Evolutionary conservation across 2,329 filamentous ascomycete genomes (phyloP).

Genomic region (Plenodomus lindquistii): DNA sequence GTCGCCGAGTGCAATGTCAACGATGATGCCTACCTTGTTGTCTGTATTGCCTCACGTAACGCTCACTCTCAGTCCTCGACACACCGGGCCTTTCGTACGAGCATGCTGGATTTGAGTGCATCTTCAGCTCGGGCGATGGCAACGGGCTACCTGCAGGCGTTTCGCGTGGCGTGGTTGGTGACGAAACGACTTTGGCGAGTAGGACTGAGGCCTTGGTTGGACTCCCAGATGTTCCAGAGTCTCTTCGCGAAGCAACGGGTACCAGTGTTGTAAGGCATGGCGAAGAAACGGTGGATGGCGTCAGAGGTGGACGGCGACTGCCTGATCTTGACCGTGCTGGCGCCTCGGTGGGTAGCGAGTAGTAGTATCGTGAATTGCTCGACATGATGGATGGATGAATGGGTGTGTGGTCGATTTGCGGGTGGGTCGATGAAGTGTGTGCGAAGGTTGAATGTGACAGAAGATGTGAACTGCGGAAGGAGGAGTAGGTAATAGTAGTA

Average conservation of each 20-base stretch:
- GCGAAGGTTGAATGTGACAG: conserved; percentile 3
- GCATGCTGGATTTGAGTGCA: conserved; percentile 32
- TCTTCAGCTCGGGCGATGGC: conserved; percentile 31
- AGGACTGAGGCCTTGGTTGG: conserved; percentile 48
- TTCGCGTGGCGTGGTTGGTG: conserved; percentile 46
- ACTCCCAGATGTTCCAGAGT: conserved; percentile 45
- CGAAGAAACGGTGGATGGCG: conserved; percentile 51
- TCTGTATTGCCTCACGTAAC: conserved; percentile 42
- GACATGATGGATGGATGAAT: conserved; percentile 32
- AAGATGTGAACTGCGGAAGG: conserved; percentile 15
- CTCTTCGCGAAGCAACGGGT: conserved; percentile 45
- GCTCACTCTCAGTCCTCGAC: conserved; percentile 44
- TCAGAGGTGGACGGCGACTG: conserved; percentile 50
- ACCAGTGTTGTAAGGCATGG: conserved; percentile 49
- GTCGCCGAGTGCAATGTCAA: background rate
- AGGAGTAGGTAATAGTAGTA: conserved; percentile 28
- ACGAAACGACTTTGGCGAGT: conserved; percentile 50
- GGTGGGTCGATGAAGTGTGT: conserved; percentile 13
- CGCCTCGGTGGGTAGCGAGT: conserved; percentile 43
- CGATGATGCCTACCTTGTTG: conserved; percentile 40
- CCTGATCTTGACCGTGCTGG: conserved; percentile 39
- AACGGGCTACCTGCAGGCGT: conserved; percentile 36
- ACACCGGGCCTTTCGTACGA: conserved; percentile 36
- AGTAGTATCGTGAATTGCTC: conserved; percentile 42
- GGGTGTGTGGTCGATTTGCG: conserved; percentile 14